Conservation (phyloP, 176 grass and related monocot genomes). For the Chloris gayana region DNA sequence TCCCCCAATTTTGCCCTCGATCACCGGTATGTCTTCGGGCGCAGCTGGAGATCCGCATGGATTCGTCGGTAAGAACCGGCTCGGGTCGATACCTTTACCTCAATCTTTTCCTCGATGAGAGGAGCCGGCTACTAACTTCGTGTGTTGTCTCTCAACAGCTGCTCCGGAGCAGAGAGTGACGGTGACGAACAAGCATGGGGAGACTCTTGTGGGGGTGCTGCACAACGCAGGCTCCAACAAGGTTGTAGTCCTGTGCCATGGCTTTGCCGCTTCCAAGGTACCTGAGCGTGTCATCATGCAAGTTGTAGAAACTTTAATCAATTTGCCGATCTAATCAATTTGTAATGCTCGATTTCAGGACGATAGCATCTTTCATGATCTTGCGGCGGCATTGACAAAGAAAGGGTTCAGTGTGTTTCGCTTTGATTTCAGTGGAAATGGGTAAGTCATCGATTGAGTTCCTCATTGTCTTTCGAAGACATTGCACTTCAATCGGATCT, state of each 20-base stretch:
- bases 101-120: neutral
- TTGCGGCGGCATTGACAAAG: conserved; percentile 59
- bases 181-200: conserved; percentile 70
- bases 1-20: no score
- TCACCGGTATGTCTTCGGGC: neutral
- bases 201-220: conserved; percentile 73
- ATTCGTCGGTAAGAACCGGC: neutral
- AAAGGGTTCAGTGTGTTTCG: conserved; percentile 63
- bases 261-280: conserved; percentile 78
- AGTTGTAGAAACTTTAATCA: neutral
- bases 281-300: neutral
- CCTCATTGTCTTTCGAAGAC: conserved; percentile 40
- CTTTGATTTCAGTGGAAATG: conserved; percentile 97
- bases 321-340: neutral
- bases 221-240: conserved; percentile 63
- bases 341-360: conserved; percentile 54
- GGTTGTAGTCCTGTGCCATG: conserved; percentile 85
- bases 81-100: neutral
- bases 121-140: neutral
- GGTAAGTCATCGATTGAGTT: conserved; percentile 45
- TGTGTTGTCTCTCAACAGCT: conserved; percentile 32
- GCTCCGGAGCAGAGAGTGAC: conserved; percentile 46
- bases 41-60: neutral
- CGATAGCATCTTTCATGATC: conserved; percentile 56
- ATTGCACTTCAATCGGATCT: neutral